Conservation (phyloP, 2,329 filamentous ascomycete species). For the Botrytis galanthina region DNA sequence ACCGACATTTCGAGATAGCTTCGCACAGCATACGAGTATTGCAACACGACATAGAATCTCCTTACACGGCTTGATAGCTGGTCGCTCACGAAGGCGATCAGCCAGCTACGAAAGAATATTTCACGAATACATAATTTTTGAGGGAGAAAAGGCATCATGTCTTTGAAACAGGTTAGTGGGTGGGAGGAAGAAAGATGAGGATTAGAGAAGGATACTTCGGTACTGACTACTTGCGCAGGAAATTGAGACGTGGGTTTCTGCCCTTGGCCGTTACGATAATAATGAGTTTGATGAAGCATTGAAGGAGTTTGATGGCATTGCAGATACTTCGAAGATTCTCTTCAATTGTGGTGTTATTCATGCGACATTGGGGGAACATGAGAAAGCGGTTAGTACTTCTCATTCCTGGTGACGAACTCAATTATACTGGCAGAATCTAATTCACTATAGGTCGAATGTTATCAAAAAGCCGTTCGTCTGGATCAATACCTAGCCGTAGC, state of each 20-base stretch:
- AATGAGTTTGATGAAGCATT: slow-evolving; percentile 94
- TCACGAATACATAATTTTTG: slow-evolving; percentile 19
- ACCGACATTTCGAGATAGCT: slow-evolving; percentile 16
- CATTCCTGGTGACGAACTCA: neutral
- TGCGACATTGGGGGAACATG: slow-evolving; percentile 92
- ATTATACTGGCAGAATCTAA: slow-evolving; percentile 1
- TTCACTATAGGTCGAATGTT: slow-evolving; percentile 77
- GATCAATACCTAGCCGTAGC: slow-evolving; percentile 96
- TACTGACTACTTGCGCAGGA: slow-evolving; percentile 52
- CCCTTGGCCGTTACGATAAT: slow-evolving; percentile 89
- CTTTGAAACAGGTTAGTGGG: slow-evolving; percentile 44
- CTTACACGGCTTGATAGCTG: slow-evolving; percentile 24
- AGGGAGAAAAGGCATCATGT: slow-evolving; percentile 38
- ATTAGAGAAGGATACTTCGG: neutral
- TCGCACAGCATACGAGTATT: slow-evolving; percentile 16
- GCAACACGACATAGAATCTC: slow-evolving; percentile 15
- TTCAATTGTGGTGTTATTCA: slow-evolving; percentile 99
- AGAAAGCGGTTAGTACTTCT: slow-evolving; percentile 73
- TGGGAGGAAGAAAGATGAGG: neutral
- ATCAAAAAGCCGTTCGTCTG: slow-evolving; percentile 83
- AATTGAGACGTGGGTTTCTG: slow-evolving; percentile 97
- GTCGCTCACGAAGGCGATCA: slow-evolving; percentile 28
- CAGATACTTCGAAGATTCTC: slow-evolving; percentile 95
- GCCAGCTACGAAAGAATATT: slow-evolving; percentile 21
- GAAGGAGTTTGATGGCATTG: slow-evolving; percentile 77